Base-by-base conservation (phyloP, 2,329 filamentous ascomycete species). In the Trichoderma breve region DNA sequence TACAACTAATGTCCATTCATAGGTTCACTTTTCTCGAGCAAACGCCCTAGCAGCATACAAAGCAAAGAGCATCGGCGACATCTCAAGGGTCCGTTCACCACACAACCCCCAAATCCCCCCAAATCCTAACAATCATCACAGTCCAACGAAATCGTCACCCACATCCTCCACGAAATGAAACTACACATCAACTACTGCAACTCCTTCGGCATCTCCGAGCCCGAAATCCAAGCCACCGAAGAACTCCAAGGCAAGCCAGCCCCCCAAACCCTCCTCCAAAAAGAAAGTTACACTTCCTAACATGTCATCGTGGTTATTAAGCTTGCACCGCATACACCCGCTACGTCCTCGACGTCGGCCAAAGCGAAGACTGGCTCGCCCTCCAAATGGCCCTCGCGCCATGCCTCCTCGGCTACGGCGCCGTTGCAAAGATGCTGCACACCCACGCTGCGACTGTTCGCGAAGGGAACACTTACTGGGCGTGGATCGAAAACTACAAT, bases 401-500 rank as follows among this genome's bases (percentile, higher is more conserved):
- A 0, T 98, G 95, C 79, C 85, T 97, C 36, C 87, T 98, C n/a
- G 95, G 95, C 55, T 98, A 98, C 80, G 91, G 91, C 11, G 89
- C 89, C 71, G 93, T 97, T 73, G 95, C 93, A 6, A 86, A 87
- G 76, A 88, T 93, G 76, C 85, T 97, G 3, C 86, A 90, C 76
- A 84, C 84, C 15, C 90, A 92, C 73, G 82, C 86, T 63, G 84
- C 83, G n/a, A 92, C 90, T 43, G 84, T 84, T 73, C 85, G 86
- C 51, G 85, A 91, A 14, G 89, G 85, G 0, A 97, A 95, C 79
- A 85, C 83, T 21, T 98, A 97, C 83, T 96, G 92, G 91, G 88
- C 90, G 60, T 98, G 95, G 95, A 93, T 98, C 75, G 86, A 95
- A 79, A 97, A 93, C 78, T 98, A 98, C 78, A 88, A 92, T 18